These are phyloP conservation scores for Hygrophila difformis DNA, from an alignment of 257 asterid species.

Conservation along the genomic window DNA sequence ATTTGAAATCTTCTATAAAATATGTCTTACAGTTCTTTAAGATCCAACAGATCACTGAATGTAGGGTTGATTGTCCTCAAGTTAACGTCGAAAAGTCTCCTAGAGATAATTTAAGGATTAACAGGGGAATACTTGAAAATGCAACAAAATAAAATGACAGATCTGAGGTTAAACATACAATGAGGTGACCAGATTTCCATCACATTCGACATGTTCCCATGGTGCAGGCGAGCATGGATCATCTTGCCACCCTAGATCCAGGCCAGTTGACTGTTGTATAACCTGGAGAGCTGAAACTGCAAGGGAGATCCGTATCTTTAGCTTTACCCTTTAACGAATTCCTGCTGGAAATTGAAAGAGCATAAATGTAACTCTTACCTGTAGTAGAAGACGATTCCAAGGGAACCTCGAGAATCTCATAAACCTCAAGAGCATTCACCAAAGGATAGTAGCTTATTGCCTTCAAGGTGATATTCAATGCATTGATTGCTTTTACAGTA, in stretches of 20 bases:
- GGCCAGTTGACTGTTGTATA: conserved; percentile 66
- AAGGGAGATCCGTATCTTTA: conserved; percentile 2
- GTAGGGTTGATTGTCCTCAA: conserved; percentile 82
- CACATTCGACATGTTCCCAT: conserved; percentile 80
- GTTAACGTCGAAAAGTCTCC: conserved; percentile 63
- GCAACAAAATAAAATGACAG: background rate
- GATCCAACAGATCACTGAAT: conserved; percentile 76
- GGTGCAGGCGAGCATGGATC: conserved; percentile 87
- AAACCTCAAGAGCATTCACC: conserved; percentile 81
- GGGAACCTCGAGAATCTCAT: conserved; percentile 67
- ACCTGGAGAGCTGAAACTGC: conserved; percentile 91
- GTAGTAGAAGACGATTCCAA: conserved; percentile 78
- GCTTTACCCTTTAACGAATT: too few species aligned
- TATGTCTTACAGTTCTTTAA: conserved; percentile 64
- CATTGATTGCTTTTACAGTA: conserved; percentile 43
- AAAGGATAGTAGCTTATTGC: conserved; percentile 59
- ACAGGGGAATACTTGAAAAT: conserved; percentile 1
- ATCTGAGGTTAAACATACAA: conserved; percentile 35
- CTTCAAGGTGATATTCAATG: conserved; percentile 68
- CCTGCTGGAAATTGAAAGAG: too few species aligned
- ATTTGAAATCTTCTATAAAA: background rate
- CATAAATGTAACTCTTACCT: conserved; percentile 30
- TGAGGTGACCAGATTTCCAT: conserved; percentile 77
- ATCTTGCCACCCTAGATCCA: conserved; percentile 77
- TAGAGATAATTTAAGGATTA: conserved; percentile 17